A percentile compares a stretch with the other conserved stretches of the same genome.
Evolutionary conservation across 768 basidiomycete genomes (phyloP).

Genomic region (Infundibulicybe gibba): DNA sequence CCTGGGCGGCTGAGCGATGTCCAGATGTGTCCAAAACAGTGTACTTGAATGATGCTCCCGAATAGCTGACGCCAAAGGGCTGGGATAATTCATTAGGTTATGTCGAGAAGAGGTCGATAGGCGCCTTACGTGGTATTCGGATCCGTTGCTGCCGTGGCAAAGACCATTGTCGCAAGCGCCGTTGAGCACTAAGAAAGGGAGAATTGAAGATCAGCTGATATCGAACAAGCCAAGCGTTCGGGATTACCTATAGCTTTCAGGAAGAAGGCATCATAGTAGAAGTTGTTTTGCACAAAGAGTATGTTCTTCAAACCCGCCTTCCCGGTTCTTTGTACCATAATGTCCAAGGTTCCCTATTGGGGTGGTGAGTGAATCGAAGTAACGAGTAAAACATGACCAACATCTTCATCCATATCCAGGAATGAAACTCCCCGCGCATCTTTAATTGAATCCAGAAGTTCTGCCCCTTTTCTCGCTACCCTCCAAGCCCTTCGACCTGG

Average conservation of each 20-base stretch:
- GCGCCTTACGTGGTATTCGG: slow-evolving; percentile 70
- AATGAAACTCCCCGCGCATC: slow-evolving; percentile 82
- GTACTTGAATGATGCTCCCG: slow-evolving; percentile 95
- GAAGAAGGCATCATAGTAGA: slow-evolving; percentile 99
- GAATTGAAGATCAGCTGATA: too few relatives aligned
- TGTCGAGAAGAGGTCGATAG: slow-evolving; percentile 1
- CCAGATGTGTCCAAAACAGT: slow-evolving; percentile 93
- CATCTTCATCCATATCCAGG: slow-evolving; percentile 95
- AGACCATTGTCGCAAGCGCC: slow-evolving; percentile 86
- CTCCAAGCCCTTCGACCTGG: slow-evolving; percentile 61
- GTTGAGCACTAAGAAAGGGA: slow-evolving; percentile 63
- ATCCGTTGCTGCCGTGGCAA: slow-evolving; percentile 63
- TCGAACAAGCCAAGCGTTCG: too few relatives aligned
- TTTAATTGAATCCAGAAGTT: slow-evolving; percentile 57
- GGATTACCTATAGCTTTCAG: slow-evolving; percentile 86
- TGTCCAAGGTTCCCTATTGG: slow-evolving; percentile 77
- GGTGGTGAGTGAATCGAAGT: background rate
- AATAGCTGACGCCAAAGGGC: slow-evolving; percentile 94
- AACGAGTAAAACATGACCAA: slow-evolving; percentile 33
- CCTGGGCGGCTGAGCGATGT: slow-evolving; percentile 85
- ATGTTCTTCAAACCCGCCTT: slow-evolving; percentile 56
- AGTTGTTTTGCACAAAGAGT: slow-evolving; percentile 92
- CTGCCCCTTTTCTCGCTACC: slow-evolving; percentile 48
- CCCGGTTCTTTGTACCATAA: slow-evolving; percentile 87
- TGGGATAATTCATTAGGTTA: slow-evolving; percentile 22